Evolutionary conservation across 768 basidiomycete genomes (phyloP).

Genomic region (Pulveroboletus sp.): DNA sequence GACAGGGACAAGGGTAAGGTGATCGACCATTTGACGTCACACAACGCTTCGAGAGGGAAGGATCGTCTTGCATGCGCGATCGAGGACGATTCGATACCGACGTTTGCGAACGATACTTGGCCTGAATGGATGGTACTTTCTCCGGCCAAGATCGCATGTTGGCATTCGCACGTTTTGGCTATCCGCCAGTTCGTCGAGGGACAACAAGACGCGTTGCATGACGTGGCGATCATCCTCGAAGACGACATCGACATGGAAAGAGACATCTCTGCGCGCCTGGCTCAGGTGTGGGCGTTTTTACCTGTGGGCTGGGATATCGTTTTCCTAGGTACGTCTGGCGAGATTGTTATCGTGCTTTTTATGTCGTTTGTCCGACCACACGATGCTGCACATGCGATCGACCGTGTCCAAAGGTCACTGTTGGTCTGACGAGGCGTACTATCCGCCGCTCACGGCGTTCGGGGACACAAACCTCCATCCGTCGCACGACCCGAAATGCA

Average conservation of each 20-base stretch:
- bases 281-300: conserved; percentile 44
- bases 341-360: no score
- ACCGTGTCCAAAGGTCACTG: conserved; percentile 53
- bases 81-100: conserved; percentile 34
- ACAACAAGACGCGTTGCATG: conserved; percentile 18
- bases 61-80: conserved; percentile 38
- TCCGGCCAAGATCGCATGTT: conserved; percentile 60
- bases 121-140: conserved; percentile 52
- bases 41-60: neutral
- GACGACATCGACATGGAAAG: conserved; percentile 78
- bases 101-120: conserved; percentile 31
- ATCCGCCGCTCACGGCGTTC: conserved; percentile 34
- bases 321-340: conserved; percentile 49
- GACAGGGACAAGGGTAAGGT: neutral
- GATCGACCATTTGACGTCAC: neutral
- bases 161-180: conserved; percentile 59
- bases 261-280: conserved; percentile 44
- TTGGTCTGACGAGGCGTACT: conserved; percentile 64
- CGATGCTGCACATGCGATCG: neutral
- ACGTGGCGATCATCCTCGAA: conserved; percentile 57
- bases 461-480: neutral
- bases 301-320: conserved; percentile 70
- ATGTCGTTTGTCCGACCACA: neutral
- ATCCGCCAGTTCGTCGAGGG: conserved; percentile 40
- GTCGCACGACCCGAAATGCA: conserved; percentile 51